Conservation (phyloP, 208 protist genomes). For the Strigomonas galati region DNA sequence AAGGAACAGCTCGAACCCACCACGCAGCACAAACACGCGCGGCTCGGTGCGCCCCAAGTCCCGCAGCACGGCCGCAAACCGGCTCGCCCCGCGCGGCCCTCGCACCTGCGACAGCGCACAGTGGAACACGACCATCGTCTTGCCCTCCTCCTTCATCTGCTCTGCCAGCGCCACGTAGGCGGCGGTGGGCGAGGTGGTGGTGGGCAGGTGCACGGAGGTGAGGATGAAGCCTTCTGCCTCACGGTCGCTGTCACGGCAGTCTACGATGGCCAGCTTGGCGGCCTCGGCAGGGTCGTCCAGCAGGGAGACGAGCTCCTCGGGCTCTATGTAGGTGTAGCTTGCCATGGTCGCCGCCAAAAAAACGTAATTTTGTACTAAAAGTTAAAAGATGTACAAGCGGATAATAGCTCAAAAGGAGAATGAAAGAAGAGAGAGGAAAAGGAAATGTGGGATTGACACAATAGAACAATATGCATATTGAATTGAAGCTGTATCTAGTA, state of each 20-base stretch:
- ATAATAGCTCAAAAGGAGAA: slow-evolving; percentile 13
- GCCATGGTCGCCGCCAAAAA: slow-evolving; percentile 21
- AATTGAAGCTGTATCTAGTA: too few species aligned
- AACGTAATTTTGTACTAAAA: too few species aligned
- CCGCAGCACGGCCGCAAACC: slow-evolving; percentile 37
- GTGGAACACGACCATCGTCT: slow-evolving; percentile 53
- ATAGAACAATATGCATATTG: slow-evolving; percentile 12
- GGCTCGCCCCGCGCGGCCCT: slow-evolving; percentile 48
- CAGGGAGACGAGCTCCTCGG: slow-evolving; percentile 53
- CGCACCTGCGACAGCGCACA: slow-evolving; percentile 76
- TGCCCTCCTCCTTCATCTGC: slow-evolving; percentile 29
- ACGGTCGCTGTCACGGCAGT: slow-evolving; percentile 76
- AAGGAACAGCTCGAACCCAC: slow-evolving; percentile 66
- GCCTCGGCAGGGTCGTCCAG: slow-evolving; percentile 32
- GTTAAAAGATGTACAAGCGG: too few species aligned
- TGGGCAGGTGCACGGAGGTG: slow-evolving; percentile 52
- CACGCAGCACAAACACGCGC: slow-evolving; percentile 62
- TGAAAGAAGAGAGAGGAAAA: slow-evolving; percentile 12
- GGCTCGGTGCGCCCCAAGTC: slow-evolving; percentile 24
- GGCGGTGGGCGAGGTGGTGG: slow-evolving; percentile 22
- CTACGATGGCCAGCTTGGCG: slow-evolving; percentile 41
- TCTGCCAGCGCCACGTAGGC: slow-evolving; percentile 1
- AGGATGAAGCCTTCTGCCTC: slow-evolving; percentile 42
- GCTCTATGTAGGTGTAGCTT: slow-evolving; percentile 56
- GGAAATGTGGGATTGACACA: slow-evolving; percentile 8